Base-by-base conservation (phyloP, 1,284 basidiomycete species). In the Ceratobasidium sp. region DNA sequence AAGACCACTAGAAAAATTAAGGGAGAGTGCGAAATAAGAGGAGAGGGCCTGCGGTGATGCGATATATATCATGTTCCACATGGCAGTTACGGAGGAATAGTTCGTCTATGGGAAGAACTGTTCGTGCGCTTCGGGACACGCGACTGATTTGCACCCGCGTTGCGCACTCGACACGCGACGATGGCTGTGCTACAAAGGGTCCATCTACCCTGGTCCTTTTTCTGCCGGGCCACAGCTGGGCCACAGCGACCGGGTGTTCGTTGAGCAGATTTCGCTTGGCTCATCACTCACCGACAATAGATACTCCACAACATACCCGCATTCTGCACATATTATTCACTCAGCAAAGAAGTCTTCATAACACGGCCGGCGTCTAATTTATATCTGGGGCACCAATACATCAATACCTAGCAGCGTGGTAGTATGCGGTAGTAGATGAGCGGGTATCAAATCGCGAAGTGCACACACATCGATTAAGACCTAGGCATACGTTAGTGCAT, bases 401-500 rank as follows among this genome's bases (percentile, higher is more conserved):
- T 67, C 63, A 67, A 67, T 67, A 67, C 63, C 63, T 67, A 23
- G 63, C 43, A 47, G 35, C n/a, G 35, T n/a, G 59, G 47, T 28
- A 47, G 14, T 18, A 50, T 67, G 50, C 30, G 55, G 23, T 14
- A 35, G 47, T 28, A 50, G 32, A 38, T 7, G 26, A 62, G 62
- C 62, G 63, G 63, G 63, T 67, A 67, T 67, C 62, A 54, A 41
- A 67, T 54, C 13, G 18, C 26, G 30, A 49, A 64, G 61, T 55
- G 62, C 44, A 30, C 32, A 16, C 28, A 67, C 55, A 54, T 67
- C 50, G 38, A 67, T 67, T 50, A 67, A 67, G 63, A 67, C 63
- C 63, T 67, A 67, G 63, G 63, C 63, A 67, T 67, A 67, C 63
- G 63, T 67, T 54, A 67, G 63, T 38, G 63, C 30, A 41, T 11